Percentiles rank a stretch among this genome's conserved stretches.
phyloP scores from a whole-genome alignment of 1,284 basidiomycete genomes.

The Laetiporus sulphureus region DNA sequence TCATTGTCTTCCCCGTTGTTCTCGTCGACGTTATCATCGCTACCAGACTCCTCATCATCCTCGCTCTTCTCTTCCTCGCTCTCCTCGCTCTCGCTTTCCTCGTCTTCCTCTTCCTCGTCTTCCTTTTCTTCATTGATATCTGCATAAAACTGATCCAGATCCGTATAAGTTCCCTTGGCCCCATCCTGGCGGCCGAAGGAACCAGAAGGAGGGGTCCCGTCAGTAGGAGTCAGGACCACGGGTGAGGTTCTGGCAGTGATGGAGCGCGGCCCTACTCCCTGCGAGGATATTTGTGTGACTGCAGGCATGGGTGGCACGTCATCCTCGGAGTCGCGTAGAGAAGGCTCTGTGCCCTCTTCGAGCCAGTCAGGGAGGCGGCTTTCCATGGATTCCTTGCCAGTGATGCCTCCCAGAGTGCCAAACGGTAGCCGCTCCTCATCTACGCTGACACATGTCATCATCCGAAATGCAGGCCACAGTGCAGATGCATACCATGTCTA shows the following conservation, averaged over 20 bases:
- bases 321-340: slow-evolving; percentile 44
- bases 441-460: slow-evolving; percentile 18
- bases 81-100: slow-evolving; percentile 19
- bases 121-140: slow-evolving; percentile 33
- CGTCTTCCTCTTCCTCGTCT: slow-evolving; percentile 21
- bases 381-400: slow-evolving; percentile 38
- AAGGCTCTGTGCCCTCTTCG: slow-evolving; percentile 29
- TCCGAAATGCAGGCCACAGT: no score
- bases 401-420: slow-evolving; percentile 53
- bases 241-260: slow-evolving; percentile 27
- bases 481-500: neutral
- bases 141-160: slow-evolving; percentile 68
- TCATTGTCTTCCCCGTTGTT: slow-evolving; percentile 9
- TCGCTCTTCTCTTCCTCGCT: slow-evolving; percentile 19
- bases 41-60: slow-evolving; percentile 22
- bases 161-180: slow-evolving; percentile 41
- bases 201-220: slow-evolving; percentile 35
- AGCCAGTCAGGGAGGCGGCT: slow-evolving; percentile 32
- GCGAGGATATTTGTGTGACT: slow-evolving; percentile 10
- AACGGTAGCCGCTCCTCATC: slow-evolving; percentile 39
- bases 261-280: slow-evolving; percentile 16
- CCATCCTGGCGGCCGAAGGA: slow-evolving; percentile 31
- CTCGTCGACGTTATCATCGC: slow-evolving; percentile 28
- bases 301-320: slow-evolving; percentile 33
- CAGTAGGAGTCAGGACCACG: slow-evolving; percentile 47